These are phyloP conservation scores for Mangifera indica DNA, from an alignment of 345 rosid genomes.

Conservation along the genomic window DNA sequence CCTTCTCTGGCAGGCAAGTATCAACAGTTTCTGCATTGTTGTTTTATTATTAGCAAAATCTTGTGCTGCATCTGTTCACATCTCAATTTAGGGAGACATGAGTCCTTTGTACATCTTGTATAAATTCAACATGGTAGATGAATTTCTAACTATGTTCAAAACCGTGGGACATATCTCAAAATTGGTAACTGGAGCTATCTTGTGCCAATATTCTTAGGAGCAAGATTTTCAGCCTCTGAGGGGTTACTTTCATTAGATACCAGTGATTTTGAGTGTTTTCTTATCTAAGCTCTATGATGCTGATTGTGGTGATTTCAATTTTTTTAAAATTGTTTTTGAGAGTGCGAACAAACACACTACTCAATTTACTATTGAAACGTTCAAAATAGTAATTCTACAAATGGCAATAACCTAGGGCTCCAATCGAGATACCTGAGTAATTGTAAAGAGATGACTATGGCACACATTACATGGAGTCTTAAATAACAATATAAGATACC, in stretches of 20 bases:
- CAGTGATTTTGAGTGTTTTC: constrained; percentile 5
- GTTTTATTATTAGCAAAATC: constrained; percentile 3
- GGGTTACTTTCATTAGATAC: background rate
- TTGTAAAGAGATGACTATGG: background rate
- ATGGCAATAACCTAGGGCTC: background rate
- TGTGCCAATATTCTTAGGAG: background rate
- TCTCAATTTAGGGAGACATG: background rate
- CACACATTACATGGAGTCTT: background rate
- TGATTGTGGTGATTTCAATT: background rate
- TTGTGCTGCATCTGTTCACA: background rate
- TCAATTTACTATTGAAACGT: constrained; percentile 6
- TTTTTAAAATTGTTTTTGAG: background rate
- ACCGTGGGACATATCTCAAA: background rate
- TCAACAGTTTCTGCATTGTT: background rate
- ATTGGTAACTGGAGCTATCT: background rate
- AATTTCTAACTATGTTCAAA: background rate
- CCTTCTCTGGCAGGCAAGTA: constrained; percentile 97
- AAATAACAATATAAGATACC: background rate
- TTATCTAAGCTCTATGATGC: background rate
- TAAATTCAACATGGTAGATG: background rate
- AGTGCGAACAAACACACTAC: background rate
- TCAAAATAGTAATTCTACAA: background rate
- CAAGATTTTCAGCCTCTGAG: background rate
- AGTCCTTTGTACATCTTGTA: background rate
- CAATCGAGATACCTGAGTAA: background rate